Conservation (phyloP, 441 rosid species). For the Syzygium malaccense region DNA sequence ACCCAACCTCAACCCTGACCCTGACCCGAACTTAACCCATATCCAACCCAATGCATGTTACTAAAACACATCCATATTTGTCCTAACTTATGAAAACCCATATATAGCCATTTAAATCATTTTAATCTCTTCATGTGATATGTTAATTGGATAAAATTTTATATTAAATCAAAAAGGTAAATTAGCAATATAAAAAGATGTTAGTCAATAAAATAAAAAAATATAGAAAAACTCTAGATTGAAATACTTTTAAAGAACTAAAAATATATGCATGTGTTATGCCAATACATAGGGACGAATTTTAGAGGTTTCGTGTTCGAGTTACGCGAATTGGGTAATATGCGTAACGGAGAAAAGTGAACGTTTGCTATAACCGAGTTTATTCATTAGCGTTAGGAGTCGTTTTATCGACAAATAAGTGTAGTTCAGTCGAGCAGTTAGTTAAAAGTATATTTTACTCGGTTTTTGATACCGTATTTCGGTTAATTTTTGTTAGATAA, state of each 20-base stretch:
- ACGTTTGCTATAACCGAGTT: too few species aligned
- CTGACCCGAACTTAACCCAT: not conserved
- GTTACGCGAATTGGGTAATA: too few species aligned
- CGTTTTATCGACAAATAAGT: too few species aligned
- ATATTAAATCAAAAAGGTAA: not conserved
- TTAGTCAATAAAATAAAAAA: not conserved
- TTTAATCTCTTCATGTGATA: not conserved
- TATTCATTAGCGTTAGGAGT: too few species aligned
- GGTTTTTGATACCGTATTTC: too few species aligned
- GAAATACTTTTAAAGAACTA: not conserved
- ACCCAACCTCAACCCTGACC: too few species aligned
- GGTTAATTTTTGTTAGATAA: too few species aligned
- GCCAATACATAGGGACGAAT: not conserved
- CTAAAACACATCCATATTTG: not conserved
- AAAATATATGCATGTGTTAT: not conserved
- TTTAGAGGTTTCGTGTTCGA: too few species aligned
- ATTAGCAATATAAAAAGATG: not conserved
- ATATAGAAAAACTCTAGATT: not conserved
- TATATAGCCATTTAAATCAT: not conserved
- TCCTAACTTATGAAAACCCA: not conserved
- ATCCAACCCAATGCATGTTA: not conserved
- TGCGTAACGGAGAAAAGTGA: too few species aligned
- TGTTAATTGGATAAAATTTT: not conserved
- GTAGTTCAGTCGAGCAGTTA: too few species aligned
- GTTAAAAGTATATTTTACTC: too few species aligned